Percentiles rank a stretch among this genome's conserved stretches.
These are phyloP conservation scores for Xerocomus nothofagi DNA, from an alignment of 1,284 basidiomycete genomes.

Conservation along the genomic window DNA sequence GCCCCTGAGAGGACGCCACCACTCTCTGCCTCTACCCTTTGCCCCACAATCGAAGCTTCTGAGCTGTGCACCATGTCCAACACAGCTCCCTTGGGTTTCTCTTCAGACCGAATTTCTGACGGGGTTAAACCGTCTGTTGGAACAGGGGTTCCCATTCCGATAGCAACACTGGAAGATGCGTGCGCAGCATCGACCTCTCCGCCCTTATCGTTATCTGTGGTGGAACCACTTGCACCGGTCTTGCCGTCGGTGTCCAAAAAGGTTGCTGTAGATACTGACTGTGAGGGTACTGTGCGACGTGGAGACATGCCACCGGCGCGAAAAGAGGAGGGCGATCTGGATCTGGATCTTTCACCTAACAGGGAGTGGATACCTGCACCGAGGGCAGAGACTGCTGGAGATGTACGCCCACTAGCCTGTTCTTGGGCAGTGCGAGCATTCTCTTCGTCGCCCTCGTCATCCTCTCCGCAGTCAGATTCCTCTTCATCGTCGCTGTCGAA, in stretches of 20 bases:
- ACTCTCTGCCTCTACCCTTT: constrained; percentile 22
- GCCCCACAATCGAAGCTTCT: constrained; percentile 14
- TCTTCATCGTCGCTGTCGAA: constrained; percentile 23
- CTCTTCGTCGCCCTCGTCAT: constrained; percentile 16
- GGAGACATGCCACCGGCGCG: constrained; percentile 4
- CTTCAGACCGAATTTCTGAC: constrained; percentile 6
- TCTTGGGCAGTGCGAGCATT: constrained; percentile 26
- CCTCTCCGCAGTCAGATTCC: constrained; percentile 10
- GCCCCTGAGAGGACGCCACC: constrained; percentile 11
- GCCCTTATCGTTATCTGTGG: constrained; percentile 9
- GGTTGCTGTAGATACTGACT: constrained; percentile 12
- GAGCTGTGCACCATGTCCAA: constrained; percentile 26
- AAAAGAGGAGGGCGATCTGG: constrained; percentile 8
- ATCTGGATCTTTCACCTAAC: constrained; percentile 9
- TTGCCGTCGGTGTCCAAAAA: constrained; percentile 2
- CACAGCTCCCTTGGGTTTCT: constrained; percentile 10
- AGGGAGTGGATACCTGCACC: constrained; percentile 13
- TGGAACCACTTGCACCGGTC: background rate
- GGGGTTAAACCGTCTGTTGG: background rate
- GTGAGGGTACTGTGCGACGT: constrained; percentile 4
- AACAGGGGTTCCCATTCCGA: constrained; percentile 1
- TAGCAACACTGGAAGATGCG: constrained; percentile 8
- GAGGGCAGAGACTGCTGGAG: constrained; percentile 29
- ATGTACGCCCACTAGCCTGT: constrained; percentile 29
- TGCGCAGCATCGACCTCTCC: background rate